Evolutionary conservation across 768 basidiomycete species (phyloP).

Genomic region (Coprinopsis marcescibilis): DNA sequence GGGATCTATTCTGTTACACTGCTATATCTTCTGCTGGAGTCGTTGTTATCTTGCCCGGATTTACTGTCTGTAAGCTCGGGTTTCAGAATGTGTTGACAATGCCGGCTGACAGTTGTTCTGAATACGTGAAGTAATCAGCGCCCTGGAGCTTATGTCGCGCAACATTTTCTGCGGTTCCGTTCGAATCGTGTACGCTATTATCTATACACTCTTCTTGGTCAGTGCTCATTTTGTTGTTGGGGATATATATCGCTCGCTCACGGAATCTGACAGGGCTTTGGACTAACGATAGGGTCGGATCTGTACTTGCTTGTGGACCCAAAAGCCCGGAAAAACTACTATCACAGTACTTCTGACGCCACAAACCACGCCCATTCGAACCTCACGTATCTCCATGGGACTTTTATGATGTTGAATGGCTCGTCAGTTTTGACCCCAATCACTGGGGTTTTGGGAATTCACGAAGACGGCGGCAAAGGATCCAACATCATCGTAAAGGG

Average conservation of each 20-base stretch:
- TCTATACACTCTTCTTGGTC: slow-evolving; percentile 79
- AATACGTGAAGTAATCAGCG: slow-evolving; percentile 53
- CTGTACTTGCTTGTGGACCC: slow-evolving; percentile 68
- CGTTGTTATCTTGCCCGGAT: slow-evolving; percentile 87
- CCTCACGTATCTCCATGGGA: slow-evolving; percentile 48
- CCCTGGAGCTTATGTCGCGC: slow-evolving; percentile 75
- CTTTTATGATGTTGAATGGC: slow-evolving; percentile 45
- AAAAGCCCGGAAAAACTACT: slow-evolving; percentile 45
- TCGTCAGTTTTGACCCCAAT: slow-evolving; percentile 29
- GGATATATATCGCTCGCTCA: neutral
- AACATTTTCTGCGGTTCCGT: slow-evolving; percentile 81
- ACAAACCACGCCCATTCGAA: slow-evolving; percentile 30
- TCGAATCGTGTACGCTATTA: slow-evolving; percentile 79
- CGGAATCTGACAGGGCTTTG: slow-evolving; percentile 87
- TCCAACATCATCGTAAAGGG: neutral
- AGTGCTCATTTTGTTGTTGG: slow-evolving; percentile 13
- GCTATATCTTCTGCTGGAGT: slow-evolving; percentile 87
- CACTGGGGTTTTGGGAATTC: slow-evolving; percentile 38
- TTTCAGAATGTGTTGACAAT: no score
- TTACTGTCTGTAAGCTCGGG: slow-evolving; percentile 73
- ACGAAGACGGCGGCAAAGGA: neutral
- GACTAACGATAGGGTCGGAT: slow-evolving; percentile 79
- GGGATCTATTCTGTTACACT: slow-evolving; percentile 80
- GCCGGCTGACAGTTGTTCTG: slow-evolving; percentile 2
- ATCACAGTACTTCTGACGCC: slow-evolving; percentile 22